Conservation (phyloP, 1,284 basidiomycete species). For the Ceratobasidium sp. region DNA sequence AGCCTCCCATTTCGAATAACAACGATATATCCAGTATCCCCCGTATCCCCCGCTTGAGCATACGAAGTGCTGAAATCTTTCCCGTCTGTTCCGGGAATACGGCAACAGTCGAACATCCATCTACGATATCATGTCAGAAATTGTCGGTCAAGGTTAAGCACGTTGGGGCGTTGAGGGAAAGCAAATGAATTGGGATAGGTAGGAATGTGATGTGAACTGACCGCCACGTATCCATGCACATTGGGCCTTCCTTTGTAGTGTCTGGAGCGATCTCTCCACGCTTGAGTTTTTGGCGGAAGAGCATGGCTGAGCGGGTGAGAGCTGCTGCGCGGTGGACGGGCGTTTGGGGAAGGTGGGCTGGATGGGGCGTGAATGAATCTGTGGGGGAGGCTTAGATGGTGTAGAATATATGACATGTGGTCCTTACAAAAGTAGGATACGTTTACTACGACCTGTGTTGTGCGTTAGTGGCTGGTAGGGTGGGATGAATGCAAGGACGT, state of each 20-base stretch:
- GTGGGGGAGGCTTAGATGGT: constrained; percentile 7
- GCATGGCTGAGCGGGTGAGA: constrained; percentile 73
- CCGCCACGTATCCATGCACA: constrained; percentile 92
- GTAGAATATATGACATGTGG: background rate
- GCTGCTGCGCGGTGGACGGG: constrained; percentile 78
- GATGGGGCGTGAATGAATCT: constrained; percentile 81
- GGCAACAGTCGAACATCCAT: constrained; percentile 94
- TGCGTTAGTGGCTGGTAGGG: background rate
- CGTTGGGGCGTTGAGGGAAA: background rate
- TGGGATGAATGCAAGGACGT: background rate
- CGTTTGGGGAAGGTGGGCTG: constrained; percentile 65
- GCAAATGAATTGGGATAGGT: background rate
- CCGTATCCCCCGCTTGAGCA: constrained; percentile 68
- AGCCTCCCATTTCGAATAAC: constrained; percentile 80
- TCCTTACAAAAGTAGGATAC: constrained; percentile 83
- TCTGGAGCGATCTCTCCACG: constrained; percentile 77
- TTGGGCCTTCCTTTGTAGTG: constrained; percentile 72
- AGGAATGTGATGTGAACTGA: constrained; percentile 51
- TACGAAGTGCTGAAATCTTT: constrained; percentile 82
- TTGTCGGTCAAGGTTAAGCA: background rate
- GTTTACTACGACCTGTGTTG: constrained; percentile 74
- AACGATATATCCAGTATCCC: constrained; percentile 78
- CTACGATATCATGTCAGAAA: constrained; percentile 53
- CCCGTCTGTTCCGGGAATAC: constrained; percentile 76
- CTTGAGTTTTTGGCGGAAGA: constrained; percentile 75